Evolutionary conservation across 345 rosid genomes (phyloP).

Genomic region (Aethionema arabicum): DNA sequence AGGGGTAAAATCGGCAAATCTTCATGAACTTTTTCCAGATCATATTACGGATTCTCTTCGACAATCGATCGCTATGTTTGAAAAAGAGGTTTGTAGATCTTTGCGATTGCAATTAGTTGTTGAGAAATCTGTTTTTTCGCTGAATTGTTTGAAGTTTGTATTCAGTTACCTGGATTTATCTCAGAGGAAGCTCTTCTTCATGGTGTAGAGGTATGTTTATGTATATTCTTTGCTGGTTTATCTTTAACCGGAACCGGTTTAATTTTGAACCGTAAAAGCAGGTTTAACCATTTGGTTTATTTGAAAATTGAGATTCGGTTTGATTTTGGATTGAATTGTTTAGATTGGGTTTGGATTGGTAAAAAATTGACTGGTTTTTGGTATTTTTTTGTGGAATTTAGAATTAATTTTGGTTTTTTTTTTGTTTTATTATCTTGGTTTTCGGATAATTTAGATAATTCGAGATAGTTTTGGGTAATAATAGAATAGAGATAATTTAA

Average conservation of each 20-base stretch:
- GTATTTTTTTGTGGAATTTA: no score
- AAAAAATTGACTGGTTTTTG: no score
- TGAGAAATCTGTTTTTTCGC: conserved; percentile 10
- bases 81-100: conserved; percentile 57
- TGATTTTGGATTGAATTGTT: no score
- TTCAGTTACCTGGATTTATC: conserved; percentile 90
- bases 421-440: no score
- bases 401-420: no score
- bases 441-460: no score
- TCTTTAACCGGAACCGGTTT: not conserved
- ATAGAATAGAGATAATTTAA: no score
- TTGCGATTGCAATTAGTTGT: conserved; percentile 5
- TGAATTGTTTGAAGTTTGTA: conserved; percentile 24
- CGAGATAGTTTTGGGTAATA: no score
- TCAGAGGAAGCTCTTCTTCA: conserved; percentile 88
- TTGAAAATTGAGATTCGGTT: no score
- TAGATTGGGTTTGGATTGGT: no score
- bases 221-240: not conserved
- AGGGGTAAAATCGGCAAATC: conserved; percentile 81
- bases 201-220: conserved; percentile 76
- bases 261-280: conserved; percentile 1
- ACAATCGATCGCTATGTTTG: conserved; percentile 66
- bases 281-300: no score
- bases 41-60: conserved; percentile 70
- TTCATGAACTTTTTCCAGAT: conserved; percentile 74